Base-by-base conservation (phyloP, 768 basidiomycete genomes). In the Suillus brevipes region DNA sequence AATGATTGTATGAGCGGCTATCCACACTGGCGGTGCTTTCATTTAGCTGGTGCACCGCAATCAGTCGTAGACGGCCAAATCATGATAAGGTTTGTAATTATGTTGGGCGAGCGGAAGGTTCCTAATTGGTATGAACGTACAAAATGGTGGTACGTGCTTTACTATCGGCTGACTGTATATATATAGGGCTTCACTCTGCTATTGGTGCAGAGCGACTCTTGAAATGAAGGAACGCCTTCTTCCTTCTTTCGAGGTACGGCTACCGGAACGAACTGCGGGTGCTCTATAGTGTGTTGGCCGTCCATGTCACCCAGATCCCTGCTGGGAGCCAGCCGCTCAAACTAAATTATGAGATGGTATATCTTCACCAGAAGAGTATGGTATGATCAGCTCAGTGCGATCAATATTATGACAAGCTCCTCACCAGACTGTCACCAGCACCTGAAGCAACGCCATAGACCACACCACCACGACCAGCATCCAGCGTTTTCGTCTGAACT, bases 361-460 rank as follows among this genome's bases (percentile, higher is more conserved):
- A 28, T 31, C 0, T 42, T 28, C 58, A 13, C 25, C 31, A 12
- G 6, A 42, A 42, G 10, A 28, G 18, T 40, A 59, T 59, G 58
- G 18, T 42, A 59, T 42, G 40, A 28, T 28, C 18, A 42, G 18
- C 20, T 42, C 38, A 40, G 57, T 18, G 38, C 38, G 18, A 18
- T 20, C 12, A 28, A 28, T 58, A 25, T 59, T 12, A 7, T 42
- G 8, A 6, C 12, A 28, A 12, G 18, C 6, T 25, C 55, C 61
- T 65, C 20, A 65, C 61, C 38, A 20, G n/a, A n/a, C 16, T 28
- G 40, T 71, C 36, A 71, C 74, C 74, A 70, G 18, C 71, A 67
- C 63, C 63, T 74, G 67, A 74, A 67, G 62, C 72, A 77, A 0
- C 66, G 43, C 16, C 66, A 68, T 18, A 67, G 65, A 37, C 68